phyloP scores from a whole-genome alignment of 805 yeast genomes.

The Brettanomyces naardenensis region DNA sequence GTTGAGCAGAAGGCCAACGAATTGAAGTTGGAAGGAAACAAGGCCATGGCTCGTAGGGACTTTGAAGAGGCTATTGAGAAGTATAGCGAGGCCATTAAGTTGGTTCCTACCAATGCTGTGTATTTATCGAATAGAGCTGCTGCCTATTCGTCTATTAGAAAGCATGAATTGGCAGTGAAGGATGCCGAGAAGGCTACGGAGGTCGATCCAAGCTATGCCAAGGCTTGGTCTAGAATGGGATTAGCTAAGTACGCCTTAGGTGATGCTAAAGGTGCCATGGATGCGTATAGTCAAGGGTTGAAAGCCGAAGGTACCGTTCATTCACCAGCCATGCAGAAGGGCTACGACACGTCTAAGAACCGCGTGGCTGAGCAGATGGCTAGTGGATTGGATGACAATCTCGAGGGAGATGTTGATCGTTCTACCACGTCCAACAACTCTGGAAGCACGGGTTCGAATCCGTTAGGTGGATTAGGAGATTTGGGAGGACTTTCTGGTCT shows the following conservation, averaged over 20 bases:
- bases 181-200: conserved; percentile 82
- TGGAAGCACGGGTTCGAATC: conserved; percentile 31
- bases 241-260: conserved; percentile 91
- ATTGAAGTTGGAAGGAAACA: conserved; percentile 81
- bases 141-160: conserved; percentile 72
- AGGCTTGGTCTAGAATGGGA: conserved; percentile 93
- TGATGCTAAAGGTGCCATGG: conserved; percentile 82
- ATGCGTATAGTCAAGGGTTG: conserved; percentile 83
- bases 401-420: conserved; percentile 17
- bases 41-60: conserved; percentile 72
- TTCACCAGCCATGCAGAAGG: conserved; percentile 85
- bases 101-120: conserved; percentile 68
- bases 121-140: conserved; percentile 95
- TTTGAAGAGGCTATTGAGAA: conserved; percentile 64
- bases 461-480: conserved; percentile 50
- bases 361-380: conserved; percentile 73
- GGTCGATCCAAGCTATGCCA: conserved; percentile 72
- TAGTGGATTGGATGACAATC: conserved; percentile 25
- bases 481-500: conserved; percentile 68
- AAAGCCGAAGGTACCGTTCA: conserved; percentile 81
- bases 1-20: conserved; percentile 70
- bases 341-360: conserved; percentile 87
- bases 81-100: conserved; percentile 73
- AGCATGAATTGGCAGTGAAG: conserved; percentile 68
- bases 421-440: conserved; percentile 21